Base-by-base conservation (phyloP, 169 alveolate genomes). In the Plasmodium relictum region DNA sequence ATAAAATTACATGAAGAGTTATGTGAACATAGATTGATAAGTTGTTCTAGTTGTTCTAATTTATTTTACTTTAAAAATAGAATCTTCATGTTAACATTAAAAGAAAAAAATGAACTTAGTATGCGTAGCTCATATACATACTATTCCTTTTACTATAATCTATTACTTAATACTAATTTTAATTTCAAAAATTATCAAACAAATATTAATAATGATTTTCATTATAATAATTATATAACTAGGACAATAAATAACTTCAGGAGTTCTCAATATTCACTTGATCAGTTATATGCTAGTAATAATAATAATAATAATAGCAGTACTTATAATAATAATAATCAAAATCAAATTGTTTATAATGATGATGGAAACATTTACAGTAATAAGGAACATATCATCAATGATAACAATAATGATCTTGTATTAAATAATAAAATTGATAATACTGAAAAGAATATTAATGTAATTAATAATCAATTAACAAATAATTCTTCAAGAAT, bases 1-100 rank as follows among this genome's bases (percentile, higher is more conserved):
- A 44, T 85, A 58, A 71, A 66, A 70, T 5, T 12, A 0, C 92
- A 85, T 48, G 92, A 85, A 70, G 74, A 85, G 59, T 26, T 12
- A 26, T 85, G 92, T 70, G 92, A 85, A 42, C 92, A 85, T 69
- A 56, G 74, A 85, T 70, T 85, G 41, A 85, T 71, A 85, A 59
- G 74, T 44, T 85, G 92, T 56, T 69, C 86, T 24, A 85, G 87
- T 85, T 85, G 92, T 62, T 58, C 83, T 26, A 85, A 70, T 70
- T 71, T 85, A 62, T 85, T 85, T 85, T 62, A 85, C 50, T 85
- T 56, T 71, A 85, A 85, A 71, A 85, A 85, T 85, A 70, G 86
- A 31, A 26, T 85, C 69, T 85, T 69, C 63, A 31, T 85, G 14
- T 71, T 85, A 58, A 18, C 85, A 3, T 72, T 70, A 37, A 85